Percentiles rank a stretch among this genome's conserved stretches.
These are phyloP conservation scores for Kluyveromyces aestuarii DNA, from an alignment of 805 yeast genomes.

Conservation along the genomic window DNA sequence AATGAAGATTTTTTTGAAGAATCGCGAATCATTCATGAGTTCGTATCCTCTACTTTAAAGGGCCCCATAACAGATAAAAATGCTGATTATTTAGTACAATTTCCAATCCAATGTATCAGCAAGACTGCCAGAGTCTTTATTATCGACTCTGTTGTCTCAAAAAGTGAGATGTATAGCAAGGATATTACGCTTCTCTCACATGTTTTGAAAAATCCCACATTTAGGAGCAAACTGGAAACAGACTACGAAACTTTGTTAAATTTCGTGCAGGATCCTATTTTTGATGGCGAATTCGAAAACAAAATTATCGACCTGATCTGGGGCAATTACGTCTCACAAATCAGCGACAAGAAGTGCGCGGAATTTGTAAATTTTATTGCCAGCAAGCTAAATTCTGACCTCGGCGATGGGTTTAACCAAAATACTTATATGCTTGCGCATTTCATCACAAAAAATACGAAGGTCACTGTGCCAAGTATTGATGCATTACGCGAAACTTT, in stretches of 20 bases:
- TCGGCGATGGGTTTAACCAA: background rate
- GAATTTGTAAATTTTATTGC: constrained; percentile 6
- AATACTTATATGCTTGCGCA: background rate
- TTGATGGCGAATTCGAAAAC: constrained; percentile 8
- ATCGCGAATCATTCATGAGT: constrained; percentile 25
- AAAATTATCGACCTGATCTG: constrained; percentile 32
- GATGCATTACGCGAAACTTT: background rate
- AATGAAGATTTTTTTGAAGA: constrained; percentile 44
- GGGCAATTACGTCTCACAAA: constrained; percentile 33
- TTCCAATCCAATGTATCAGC: constrained; percentile 45
- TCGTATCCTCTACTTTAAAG: constrained; percentile 19
- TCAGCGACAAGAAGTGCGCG: constrained; percentile 22
- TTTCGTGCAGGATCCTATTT: constrained; percentile 7
- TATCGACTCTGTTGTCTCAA: constrained; percentile 16
- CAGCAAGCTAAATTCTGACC: background rate
- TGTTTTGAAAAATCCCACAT: constrained; percentile 43
- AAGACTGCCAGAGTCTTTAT: constrained; percentile 26
- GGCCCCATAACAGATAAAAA: constrained; percentile 1
- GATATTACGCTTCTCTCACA: constrained; percentile 27
- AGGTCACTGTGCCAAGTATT: background rate
- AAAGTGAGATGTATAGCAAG: background rate
- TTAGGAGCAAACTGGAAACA: constrained; percentile 42
- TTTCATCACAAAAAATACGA: background rate
- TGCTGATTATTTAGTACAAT: constrained; percentile 9
- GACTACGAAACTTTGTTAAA: constrained; percentile 23